Conservation (phyloP, 2,329 filamentous ascomycete genomes). For the Claviceps pazoutovae region DNA sequence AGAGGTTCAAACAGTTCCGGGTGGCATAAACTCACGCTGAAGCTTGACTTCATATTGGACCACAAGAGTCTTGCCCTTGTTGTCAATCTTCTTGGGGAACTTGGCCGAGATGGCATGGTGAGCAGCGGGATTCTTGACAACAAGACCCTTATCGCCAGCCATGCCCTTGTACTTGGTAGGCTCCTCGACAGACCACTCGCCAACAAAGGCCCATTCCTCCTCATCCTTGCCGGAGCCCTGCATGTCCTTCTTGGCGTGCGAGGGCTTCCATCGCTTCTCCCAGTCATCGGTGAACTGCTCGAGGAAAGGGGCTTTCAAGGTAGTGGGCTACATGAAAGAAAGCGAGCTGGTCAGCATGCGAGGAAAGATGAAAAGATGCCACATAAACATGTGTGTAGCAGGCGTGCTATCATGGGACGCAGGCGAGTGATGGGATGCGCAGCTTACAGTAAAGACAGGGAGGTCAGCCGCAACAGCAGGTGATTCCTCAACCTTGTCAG, state of each 20-base stretch:
- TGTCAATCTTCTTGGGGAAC: slow-evolving; percentile 90
- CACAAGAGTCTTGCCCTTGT: slow-evolving; percentile 93
- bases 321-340: slow-evolving; percentile 51
- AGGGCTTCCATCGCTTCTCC: slow-evolving; percentile 86
- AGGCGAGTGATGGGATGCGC: too few species aligned
- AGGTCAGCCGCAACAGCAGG: slow-evolving; percentile 49
- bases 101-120: slow-evolving; percentile 99
- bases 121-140: slow-evolving; percentile 93
- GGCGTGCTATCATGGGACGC: neutral
- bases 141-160: slow-evolving; percentile 87
- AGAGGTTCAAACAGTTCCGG: too few species aligned
- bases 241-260: slow-evolving; percentile 87
- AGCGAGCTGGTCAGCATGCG: slow-evolving; percentile 10
- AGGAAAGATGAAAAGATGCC: neutral
- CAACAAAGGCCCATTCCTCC: slow-evolving; percentile 10
- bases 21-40: slow-evolving; percentile 52
- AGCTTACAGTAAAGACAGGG: slow-evolving; percentile 77
- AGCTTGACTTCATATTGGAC: slow-evolving; percentile 99
- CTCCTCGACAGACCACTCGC: slow-evolving; percentile 91
- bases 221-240: slow-evolving; percentile 55
- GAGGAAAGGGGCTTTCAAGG: slow-evolving; percentile 82
- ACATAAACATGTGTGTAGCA: neutral
- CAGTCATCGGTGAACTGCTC: slow-evolving; percentile 98
- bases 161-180: slow-evolving; percentile 82
- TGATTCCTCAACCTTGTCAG: slow-evolving; percentile 52